Evolutionary conservation across 2,329 filamentous ascomycete genomes (phyloP).

Genomic region (Taxawa tesnikishii): DNA sequence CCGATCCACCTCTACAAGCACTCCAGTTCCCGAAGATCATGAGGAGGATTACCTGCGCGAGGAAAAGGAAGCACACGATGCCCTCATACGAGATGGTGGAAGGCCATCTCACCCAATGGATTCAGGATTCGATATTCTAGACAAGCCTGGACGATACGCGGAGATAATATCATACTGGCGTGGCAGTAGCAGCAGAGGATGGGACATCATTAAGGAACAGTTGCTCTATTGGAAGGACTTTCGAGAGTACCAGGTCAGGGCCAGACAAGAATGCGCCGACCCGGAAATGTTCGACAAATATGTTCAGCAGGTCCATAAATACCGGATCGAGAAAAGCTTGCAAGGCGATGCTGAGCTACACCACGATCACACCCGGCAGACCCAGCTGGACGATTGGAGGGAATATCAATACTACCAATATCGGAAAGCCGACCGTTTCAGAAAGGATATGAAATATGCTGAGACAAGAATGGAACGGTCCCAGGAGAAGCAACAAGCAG

Average conservation of each 20-base stretch:
- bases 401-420: neutral
- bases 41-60: neutral
- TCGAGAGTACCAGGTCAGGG: neutral
- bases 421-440: neutral
- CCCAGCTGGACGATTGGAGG: neutral
- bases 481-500: neutral
- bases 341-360: neutral
- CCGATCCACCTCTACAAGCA: neutral
- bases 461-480: neutral
- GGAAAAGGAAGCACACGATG: neutral
- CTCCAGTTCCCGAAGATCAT: neutral
- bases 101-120: neutral
- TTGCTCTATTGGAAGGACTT: neutral
- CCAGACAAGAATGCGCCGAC: neutral
- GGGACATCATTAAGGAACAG: neutral
- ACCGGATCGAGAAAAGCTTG: neutral
- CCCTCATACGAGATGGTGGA: neutral
- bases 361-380: neutral
- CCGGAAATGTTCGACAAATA: neutral
- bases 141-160: neutral
- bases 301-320: neutral
- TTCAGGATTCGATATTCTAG: neutral
- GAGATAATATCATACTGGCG: neutral
- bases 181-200: neutral
- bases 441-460: neutral